phyloP scores from a whole-genome alignment of 257 asterid genomes.

The Apocynum venetum region DNA sequence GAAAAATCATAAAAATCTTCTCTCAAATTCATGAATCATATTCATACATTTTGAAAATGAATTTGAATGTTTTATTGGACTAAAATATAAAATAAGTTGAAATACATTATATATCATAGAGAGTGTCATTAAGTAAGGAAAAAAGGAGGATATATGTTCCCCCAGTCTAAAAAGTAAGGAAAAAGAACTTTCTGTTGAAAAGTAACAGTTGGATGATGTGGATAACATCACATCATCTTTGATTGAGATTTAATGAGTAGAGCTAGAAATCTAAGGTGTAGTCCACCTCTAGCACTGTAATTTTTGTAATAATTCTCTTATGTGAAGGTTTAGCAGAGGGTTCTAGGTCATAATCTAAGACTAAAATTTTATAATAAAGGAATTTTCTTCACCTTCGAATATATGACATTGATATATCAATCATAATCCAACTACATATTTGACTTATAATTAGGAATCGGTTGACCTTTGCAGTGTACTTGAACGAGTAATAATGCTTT shows the following conservation, averaged over 20 bases:
- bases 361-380: too few species aligned
- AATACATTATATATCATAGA: background rate
- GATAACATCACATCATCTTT: too few species aligned
- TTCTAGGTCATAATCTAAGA: background rate
- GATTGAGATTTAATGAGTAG: background rate
- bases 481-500: too few species aligned
- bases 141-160: too few species aligned
- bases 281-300: background rate
- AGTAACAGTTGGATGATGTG: too few species aligned
- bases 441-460: background rate
- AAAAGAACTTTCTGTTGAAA: too few species aligned
- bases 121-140: background rate
- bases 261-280: too few species aligned
- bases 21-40: background rate
- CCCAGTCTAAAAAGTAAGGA: too few species aligned
- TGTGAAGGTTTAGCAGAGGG: background rate
- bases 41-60: background rate
- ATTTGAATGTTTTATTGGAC: background rate
- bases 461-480: background rate
- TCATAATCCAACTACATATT: background rate
- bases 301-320: too few species aligned
- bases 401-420: too few species aligned
- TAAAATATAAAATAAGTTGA: background rate
- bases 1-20: background rate
- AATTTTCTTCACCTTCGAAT: too few species aligned